Base-by-base conservation (phyloP, 306 rosid species). In the Corylus heterophylla region DNA sequence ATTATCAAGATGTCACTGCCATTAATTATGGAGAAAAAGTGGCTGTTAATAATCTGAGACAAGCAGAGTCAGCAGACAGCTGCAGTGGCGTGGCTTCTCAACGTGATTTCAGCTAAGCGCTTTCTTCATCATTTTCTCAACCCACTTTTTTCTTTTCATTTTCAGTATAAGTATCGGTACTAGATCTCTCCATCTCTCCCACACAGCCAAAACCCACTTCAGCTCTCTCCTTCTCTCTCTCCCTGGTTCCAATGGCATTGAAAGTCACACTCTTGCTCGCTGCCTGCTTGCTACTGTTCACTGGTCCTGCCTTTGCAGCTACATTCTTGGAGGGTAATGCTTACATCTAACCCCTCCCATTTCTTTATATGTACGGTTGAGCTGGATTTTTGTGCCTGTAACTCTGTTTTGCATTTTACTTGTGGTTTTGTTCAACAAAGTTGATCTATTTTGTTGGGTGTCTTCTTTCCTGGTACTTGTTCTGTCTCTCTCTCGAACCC, bases 21-120 rank as follows among this genome's bases (percentile, higher is more conserved):
- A 87, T 81, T 78, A 88, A 85, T 91, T 71, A 75, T 73, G 98
- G 91, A 92, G 93, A 71, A 78, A 83, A 83, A 74, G 78, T 10
- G 80, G 90, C 85, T 76, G 58, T 35, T 59, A n/a, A 83, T 76
- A 51, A 73, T 74, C 37, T 55, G 49, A 79, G 77, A 88, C 72
- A 82, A 75, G 37, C 56, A 22, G 25, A 22, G 25, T 22, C 25
- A 22, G 25, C 25, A 69, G 76, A 84, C 82, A 74, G 79, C 54
- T 49, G 29, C 67, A 72, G 20, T 73, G 25, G 84, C 83, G 85
- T 14, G 59, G 73, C 55, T 49, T 71, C 37, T 39, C 71, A 68
- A 89, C 89, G 90, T 84, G 89, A 82, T 86, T 90, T 82, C 82
- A 80, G 89, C 83, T 69, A 25, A 64, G 64, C 25, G 42, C 6